phyloP scores from a whole-genome alignment of 306 rosid genomes.

The Acacia acuminata region DNA sequence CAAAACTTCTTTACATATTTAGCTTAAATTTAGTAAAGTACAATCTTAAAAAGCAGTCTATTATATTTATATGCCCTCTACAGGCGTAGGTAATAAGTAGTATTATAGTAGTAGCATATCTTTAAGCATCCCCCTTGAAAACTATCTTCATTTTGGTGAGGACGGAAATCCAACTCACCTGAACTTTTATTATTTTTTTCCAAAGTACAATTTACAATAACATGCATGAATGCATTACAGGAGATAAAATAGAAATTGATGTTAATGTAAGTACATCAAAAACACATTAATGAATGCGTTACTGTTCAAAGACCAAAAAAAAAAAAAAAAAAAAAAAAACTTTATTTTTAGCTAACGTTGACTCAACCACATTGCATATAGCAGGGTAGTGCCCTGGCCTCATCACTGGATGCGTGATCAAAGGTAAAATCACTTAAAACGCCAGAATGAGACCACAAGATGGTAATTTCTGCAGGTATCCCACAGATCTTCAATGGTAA shows the following conservation, averaged over 20 bases:
- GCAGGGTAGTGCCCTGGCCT: background rate
- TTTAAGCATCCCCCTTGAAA: background rate
- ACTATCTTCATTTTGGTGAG: too few species aligned
- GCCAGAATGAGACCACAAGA: background rate
- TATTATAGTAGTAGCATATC: too few species aligned
- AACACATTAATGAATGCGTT: background rate
- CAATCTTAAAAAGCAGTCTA: background rate
- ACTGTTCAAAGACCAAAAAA: background rate
- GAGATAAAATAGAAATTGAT: too few species aligned
- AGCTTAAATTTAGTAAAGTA: background rate
- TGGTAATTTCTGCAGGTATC: background rate
- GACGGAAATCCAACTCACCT: too few species aligned
- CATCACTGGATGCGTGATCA: background rate
- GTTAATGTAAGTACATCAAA: too few species aligned
- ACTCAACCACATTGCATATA: background rate
- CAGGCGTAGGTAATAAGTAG: too few species aligned
- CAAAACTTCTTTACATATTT: too few species aligned
- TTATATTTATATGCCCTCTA: too few species aligned
- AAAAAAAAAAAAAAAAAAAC: too few species aligned
- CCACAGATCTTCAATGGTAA: slow-evolving; percentile 25
- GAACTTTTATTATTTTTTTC: too few species aligned
- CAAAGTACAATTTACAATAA: too few species aligned
- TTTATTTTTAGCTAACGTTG: background rate
- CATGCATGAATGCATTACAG: too few species aligned
- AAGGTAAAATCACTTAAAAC: background rate